phyloP scores from a whole-genome alignment of 2,329 filamentous ascomycete species.

The Arthrobotrys musiformis region DNA sequence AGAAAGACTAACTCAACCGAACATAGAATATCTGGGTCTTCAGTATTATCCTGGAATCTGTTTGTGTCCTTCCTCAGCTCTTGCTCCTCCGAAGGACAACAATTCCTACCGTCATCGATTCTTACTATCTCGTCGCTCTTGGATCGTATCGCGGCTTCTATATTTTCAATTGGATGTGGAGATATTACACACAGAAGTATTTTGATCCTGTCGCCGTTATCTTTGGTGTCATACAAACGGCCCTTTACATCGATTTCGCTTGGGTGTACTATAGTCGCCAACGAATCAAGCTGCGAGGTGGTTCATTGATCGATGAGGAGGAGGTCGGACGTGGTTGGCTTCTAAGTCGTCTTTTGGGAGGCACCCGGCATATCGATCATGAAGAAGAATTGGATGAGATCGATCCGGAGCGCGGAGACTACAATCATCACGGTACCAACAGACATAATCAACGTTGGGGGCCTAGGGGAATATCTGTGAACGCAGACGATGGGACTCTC shows the following conservation, averaged over 20 bases:
- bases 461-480: conserved; percentile 73
- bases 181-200: conserved; percentile 70
- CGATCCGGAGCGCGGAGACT: conserved; percentile 65
- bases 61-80: conserved; percentile 89
- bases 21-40: conserved; percentile 76
- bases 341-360: conserved; percentile 79
- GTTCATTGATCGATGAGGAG: conserved; percentile 82
- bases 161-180: conserved; percentile 88
- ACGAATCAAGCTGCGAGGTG: conserved; percentile 88
- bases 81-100: conserved; percentile 83
- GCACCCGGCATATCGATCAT: conserved; percentile 64
- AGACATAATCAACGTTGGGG: conserved; percentile 70
- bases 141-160: conserved; percentile 90
- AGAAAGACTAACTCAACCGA: neutral
- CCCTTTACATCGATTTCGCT: conserved; percentile 90
- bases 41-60: conserved; percentile 89
- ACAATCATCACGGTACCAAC: conserved; percentile 56
- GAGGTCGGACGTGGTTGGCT: conserved; percentile 88
- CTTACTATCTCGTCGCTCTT: conserved; percentile 89
- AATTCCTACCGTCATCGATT: conserved; percentile 94
- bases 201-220: conserved; percentile 78
- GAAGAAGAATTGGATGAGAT: conserved; percentile 73
- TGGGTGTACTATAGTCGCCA: conserved; percentile 97
- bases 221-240: conserved; percentile 86
- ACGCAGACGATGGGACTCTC: conserved; percentile 72